Evolutionary conservation across 2,329 filamentous ascomycete species (phyloP), one percentile per base, ranked within the genome.

Genomic region (Cladophialophora exuberans): DNA sequence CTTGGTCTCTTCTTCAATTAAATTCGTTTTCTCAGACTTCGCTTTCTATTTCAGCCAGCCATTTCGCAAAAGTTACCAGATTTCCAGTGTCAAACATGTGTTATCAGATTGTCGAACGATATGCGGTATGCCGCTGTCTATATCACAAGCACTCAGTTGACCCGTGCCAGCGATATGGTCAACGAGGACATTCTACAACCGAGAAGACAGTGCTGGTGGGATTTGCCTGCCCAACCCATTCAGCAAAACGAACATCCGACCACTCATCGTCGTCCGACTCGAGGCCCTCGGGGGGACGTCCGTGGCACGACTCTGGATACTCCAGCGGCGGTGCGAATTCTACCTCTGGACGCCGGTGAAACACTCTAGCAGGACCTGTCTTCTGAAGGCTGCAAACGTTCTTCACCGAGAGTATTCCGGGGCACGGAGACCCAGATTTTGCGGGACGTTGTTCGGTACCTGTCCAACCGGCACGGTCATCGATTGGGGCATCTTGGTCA

Each of bases 131-230:
- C 80, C 83, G 85, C 61, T 96, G 91, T 74, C 80, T 93, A 65
- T 95, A 96, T 79, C 90, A 93, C 78, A 82, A 87, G 67, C 92
- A 96, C 71, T 85, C 89, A 43, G 81, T 96, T 65, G 91, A 96
- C 68, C 87, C 88, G 57, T 96, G 91, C 70, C 79, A 84, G 44
- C 79, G 83, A 30, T 90, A 90, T 69, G 88, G 87, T 57, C 85
- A 87, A 56, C 82, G 83, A 45, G 87, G 87, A 42, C 91, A 96
- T 67, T 65, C 66, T 41, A 76, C 92, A 54, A 83, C 90, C 63
- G 85, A 89, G 67, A 86, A 87, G 69, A 88, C 83, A 5, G 88
- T 96, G 47, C 78, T 89, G 17, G 90, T 96, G 20, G 92, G 91
- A 47, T 94, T 94, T 68, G 82, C 87, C 48, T 96, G 91, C 73